phyloP scores from a whole-genome alignment of 2,329 filamentous ascomycete genomes.

The Cytospora schulzeri region DNA sequence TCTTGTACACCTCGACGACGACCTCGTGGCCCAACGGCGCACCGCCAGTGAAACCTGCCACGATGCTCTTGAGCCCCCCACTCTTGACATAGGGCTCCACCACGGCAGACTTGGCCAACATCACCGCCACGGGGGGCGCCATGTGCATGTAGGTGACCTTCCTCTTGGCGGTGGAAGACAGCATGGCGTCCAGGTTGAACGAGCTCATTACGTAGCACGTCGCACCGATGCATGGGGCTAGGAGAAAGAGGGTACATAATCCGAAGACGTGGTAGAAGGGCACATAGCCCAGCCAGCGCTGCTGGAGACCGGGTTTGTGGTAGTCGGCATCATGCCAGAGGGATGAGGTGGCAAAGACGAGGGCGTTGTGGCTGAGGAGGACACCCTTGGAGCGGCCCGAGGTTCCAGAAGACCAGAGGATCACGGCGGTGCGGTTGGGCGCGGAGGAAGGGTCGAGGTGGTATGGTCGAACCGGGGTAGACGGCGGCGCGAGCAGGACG shows the following conservation, averaged over 20 bases:
- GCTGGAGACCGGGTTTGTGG: slow-evolving; percentile 37
- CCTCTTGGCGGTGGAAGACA: slow-evolving; percentile 62
- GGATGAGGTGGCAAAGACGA: slow-evolving; percentile 56
- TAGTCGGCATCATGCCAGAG: slow-evolving; percentile 54
- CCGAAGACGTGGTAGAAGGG: slow-evolving; percentile 71
- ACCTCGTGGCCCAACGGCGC: slow-evolving; percentile 62
- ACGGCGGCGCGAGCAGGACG: slow-evolving; percentile 51
- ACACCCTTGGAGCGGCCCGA: slow-evolving; percentile 78
- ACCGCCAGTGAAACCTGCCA: slow-evolving; percentile 59
- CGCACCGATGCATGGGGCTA: slow-evolving; percentile 53
- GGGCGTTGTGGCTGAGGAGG: slow-evolving; percentile 69
- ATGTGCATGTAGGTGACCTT: slow-evolving; percentile 66
- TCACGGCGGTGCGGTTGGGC: slow-evolving; percentile 59
- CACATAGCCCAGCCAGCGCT: slow-evolving; percentile 62
- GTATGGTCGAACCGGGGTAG: slow-evolving; percentile 48
- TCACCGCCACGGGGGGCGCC: slow-evolving; percentile 71
- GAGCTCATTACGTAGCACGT: slow-evolving; percentile 70
- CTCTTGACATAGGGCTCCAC: slow-evolving; percentile 60
- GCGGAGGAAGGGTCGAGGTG: slow-evolving; percentile 41
- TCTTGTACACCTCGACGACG: slow-evolving; percentile 61
- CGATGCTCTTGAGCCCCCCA: slow-evolving; percentile 54
- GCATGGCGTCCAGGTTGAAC: slow-evolving; percentile 67
- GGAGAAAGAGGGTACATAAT: slow-evolving; percentile 59
- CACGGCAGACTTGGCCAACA: slow-evolving; percentile 68
- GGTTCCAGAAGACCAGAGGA: slow-evolving; percentile 59